Evolutionary conservation across 176 grass and related monocot species (phyloP), one percentile per base, ranked within the genome.

Genomic region (Zizania latifolia): DNA sequence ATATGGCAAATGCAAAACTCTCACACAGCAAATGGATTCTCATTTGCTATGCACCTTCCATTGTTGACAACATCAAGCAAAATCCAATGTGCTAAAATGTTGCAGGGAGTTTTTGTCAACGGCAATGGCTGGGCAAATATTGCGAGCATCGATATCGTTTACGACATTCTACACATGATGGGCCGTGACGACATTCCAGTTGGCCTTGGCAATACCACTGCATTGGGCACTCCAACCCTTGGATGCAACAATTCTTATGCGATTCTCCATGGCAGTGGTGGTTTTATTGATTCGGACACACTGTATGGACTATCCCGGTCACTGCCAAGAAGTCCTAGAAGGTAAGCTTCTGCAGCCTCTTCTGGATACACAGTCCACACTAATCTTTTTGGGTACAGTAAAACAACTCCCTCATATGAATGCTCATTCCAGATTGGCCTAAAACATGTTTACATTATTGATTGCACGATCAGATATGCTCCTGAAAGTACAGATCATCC

Each of bases 141-240:
- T 2, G 95, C 86, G 2, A 92, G 84, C 6, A 88, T 98, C n/a
- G 95, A 98, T 23, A 65, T 94, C 1, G 78, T 94, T 70, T 98
- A 98, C 5, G 95, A 98, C 29, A 51, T 98, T 5, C 84, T 98
- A 5, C 94, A 98, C 30, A 98, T 98, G 95, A 98, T 98, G 95
- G 95, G 95, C 39, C 89, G 91, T 0, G 91, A 98, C 3, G 89
- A 98, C 76, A 88, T 98, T 82, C 91, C 84, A 38, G 84, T 98
- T 0, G 95, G 91, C 10, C 82, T 83, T 8, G 95, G 95, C 27
- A 88, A 79, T 74, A 11, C 86, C 29, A 90, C 81, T 50, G 91
- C 89, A 62, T 22, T 90, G 50, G 89, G 84, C 22, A 82, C 50
- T 11, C 76, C 86, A 35, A 77, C 24, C 9, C 75, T 92, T 68